Evolutionary conservation across 768 basidiomycete species (phyloP), one percentile per base, ranked within the genome.

Genomic region (Boletus subcaerulescens): DNA sequence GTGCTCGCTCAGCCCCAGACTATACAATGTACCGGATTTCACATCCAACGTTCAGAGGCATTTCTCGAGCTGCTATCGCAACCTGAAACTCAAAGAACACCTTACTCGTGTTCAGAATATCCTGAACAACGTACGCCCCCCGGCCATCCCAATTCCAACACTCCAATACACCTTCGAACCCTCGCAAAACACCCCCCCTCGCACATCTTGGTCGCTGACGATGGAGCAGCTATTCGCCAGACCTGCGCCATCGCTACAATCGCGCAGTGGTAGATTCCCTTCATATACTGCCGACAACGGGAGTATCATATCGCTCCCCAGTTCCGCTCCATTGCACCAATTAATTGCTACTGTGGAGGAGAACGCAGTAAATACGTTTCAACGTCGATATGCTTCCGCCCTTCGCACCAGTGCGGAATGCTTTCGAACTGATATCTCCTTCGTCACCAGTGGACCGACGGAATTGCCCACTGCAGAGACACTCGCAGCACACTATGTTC

Each of bases 31-130:
- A 29, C 2, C 12, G 14, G 4, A 13, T 8, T 31, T 65, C 12
- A 24, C 24, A 4, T 22, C 45, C 26, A 32, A 54, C 5, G 26
- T 56, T 26, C 22, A 11, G 2, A 14, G 4, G 4, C 5, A 52
- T 33, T 65, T 65, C 26, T 22, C 39, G 1, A 58, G 53, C 29
- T 58, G 63, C 31, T 60, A 56, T 50, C 46, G 15, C 6, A 64
- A 64, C 39, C 26, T 31, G 13, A 14, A 46, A 41, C 43, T 44
- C 5, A 32, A 31, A 20, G 22, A 24, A 9, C 42, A 43, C 42
- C 24, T 43, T 10, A 17, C 5, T 17, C 24, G 42, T 26, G 42
- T 43, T 43, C 42, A 43, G 15, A 5, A 6, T 22, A 59, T 56
- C 14, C 48, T 65, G 32, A 55, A 49, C 15, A 12, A 7, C 3